phyloP scores from a whole-genome alignment of 176 grass and related monocot species.

The Lolium perenne region DNA sequence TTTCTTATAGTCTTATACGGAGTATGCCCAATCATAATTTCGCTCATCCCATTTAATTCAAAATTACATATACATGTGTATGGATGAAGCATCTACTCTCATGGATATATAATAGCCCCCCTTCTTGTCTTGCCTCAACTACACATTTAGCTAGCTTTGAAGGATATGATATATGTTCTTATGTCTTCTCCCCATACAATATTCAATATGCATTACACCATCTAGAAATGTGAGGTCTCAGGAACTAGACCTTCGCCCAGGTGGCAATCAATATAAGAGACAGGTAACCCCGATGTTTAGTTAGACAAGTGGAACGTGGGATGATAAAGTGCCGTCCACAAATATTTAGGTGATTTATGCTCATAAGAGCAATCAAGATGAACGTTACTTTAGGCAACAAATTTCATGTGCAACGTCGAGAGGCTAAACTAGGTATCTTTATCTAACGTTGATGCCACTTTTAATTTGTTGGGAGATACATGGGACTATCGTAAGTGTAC shows the following conservation, averaged over 20 bases:
- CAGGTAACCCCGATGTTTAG: fast-evolving
- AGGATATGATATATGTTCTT: neutral
- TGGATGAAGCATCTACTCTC: neutral
- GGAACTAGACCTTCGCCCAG: neutral
- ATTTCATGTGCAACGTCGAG: too few species aligned
- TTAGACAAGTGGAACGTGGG: neutral
- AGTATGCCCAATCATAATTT: neutral
- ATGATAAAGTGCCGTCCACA: neutral
- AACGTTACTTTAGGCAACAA: too few species aligned
- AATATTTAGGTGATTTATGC: neutral
- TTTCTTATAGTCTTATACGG: neutral
- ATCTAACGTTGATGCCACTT: too few species aligned
- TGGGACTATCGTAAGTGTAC: neutral
- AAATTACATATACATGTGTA: neutral
- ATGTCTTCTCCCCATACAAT: neutral
- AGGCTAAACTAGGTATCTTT: too few species aligned
- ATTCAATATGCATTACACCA: neutral
- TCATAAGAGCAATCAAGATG: neutral
- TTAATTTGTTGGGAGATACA: neutral
- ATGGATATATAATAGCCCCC: neutral
- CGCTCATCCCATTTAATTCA: neutral
- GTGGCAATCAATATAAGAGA: too few species aligned
- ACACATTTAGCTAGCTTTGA: neutral
- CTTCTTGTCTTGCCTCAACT: neutral
- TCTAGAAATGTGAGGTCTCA: neutral